Evolutionary conservation across 352 stramenopile species (phyloP), one percentile per base, ranked within the genome.

Genomic region (Phytophthora gonapodyides): DNA sequence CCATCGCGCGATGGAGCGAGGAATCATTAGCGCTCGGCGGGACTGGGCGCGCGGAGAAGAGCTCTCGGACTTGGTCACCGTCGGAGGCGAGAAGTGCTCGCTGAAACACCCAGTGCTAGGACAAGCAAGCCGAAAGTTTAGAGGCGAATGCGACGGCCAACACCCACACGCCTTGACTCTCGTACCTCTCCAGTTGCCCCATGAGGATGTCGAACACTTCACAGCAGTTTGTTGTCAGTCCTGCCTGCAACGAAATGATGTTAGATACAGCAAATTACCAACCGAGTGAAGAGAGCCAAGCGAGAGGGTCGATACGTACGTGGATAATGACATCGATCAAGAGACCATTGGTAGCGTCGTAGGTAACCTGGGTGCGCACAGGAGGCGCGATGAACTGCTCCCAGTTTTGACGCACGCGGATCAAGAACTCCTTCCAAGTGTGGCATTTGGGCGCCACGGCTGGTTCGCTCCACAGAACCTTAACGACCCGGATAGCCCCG

Each of bases 381-480:
- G 65, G 40, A 30, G 72, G 62, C 0, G 68, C 71, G 13, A 87
- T 68, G 31, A 80, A 80, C 43, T 67, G 57, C 44, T 71, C 61
- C 53, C 69, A 73, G 45, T 73, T 70, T 41, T 64, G 57, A 40
- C 59, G 52, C 27, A 69, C 57, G 19, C 43, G 48, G 11, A 44
- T 10, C 15, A 75, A 61, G 3, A 69, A 51, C 41, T 75, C 43
- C 31, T 61, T 48, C 47, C 54, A 69, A 19, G 59, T 57, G 41
- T 73, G 50, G 74, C 67, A 87, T 43, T 75, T 55, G 3, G 67
- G 57, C 10, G 36, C 21, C 16, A 41, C 47, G 0, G 69, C 47
- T 52, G 57, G 41, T 33, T 99, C 96, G 34, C 84, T 65, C 82
- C 97, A 99, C 12, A 92, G 80, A 27, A 98, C 84, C 41, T 88